Percentiles rank a stretch among this genome's conserved stretches.
Conservation (phyloP, 116 monocot species). For the Trichopus zeylanicus region DNA sequence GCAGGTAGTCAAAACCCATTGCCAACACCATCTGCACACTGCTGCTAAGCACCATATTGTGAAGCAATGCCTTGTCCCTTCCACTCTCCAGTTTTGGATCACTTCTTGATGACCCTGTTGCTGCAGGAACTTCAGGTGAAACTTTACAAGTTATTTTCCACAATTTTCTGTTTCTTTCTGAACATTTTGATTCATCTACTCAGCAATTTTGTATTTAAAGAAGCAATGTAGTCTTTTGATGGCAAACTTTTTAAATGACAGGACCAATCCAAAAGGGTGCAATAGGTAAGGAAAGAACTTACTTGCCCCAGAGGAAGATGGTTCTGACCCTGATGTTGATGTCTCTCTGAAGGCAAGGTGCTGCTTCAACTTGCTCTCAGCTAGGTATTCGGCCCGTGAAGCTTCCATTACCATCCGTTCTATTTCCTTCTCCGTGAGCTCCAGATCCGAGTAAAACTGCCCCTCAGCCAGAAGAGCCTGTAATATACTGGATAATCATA, state of each 20-base stretch:
- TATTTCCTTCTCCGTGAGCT: constrained; percentile 94
- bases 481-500: too few species aligned
- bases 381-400: constrained; percentile 83
- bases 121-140: too few species aligned
- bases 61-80: constrained; percentile 18
- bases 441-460: constrained; percentile 92
- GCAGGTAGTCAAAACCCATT: constrained; percentile 93
- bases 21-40: constrained; percentile 65
- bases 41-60: constrained; percentile 31
- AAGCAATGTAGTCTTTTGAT: too few species aligned
- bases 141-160: neutral
- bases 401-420: constrained; percentile 97
- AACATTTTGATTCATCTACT: too few species aligned
- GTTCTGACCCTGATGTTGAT: constrained; percentile 69
- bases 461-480: constrained; percentile 98
- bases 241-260: too few species aligned
- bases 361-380: constrained; percentile 51
- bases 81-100: constrained; percentile 3
- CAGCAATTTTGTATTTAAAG: too few species aligned
- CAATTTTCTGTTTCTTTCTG: too few species aligned
- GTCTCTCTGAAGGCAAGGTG: constrained; percentile 41
- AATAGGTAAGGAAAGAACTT: constrained; percentile 3
- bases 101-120: constrained; percentile 21
- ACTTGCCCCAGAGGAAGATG: constrained; percentile 91
- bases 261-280: too few species aligned